phyloP scores from a whole-genome alignment of 495 filamentous ascomycete species.

The Podospora conica region DNA sequence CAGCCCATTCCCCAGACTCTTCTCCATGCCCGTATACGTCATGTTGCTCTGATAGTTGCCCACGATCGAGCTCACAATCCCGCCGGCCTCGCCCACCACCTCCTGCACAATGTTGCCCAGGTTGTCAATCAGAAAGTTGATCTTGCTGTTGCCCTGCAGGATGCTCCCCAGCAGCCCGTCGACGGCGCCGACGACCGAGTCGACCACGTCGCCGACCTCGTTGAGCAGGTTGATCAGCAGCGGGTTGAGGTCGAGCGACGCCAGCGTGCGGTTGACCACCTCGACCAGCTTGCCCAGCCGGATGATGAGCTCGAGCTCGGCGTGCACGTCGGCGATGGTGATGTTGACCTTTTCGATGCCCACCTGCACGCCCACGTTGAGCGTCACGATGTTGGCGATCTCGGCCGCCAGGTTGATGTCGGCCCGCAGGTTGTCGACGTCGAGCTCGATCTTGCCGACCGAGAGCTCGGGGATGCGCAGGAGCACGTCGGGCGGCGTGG shows the following conservation, averaged over 20 bases:
- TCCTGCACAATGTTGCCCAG: conserved; percentile 54
- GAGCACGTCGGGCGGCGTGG: conserved; percentile 45
- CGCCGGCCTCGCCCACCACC: conserved; percentile 36
- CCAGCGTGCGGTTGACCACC: conserved; percentile 52
- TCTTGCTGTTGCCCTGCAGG: conserved; percentile 43
- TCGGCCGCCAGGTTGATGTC: conserved; percentile 53
- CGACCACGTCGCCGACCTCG: conserved; percentile 43
- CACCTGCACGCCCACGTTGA: conserved; percentile 51
- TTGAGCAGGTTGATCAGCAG: conserved; percentile 49
- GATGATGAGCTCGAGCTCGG: conserved; percentile 50
- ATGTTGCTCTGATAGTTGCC: conserved; percentile 52
- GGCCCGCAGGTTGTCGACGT: conserved; percentile 48
- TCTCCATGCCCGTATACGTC: conserved; percentile 44
- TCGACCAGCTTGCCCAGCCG: conserved; percentile 51
- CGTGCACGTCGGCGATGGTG: conserved; percentile 52
- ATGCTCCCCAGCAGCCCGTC: conserved; percentile 50
- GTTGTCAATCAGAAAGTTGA: conserved; percentile 53
- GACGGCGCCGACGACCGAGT: conserved; percentile 46
- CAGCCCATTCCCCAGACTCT: conserved; percentile 42
- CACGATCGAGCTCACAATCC: conserved; percentile 42
- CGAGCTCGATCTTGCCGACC: conserved; percentile 50
- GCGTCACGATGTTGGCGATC: conserved; percentile 46
- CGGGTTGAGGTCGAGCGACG: conserved; percentile 51
- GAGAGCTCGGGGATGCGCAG: conserved; percentile 49
- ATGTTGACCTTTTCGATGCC: conserved; percentile 51